These are phyloP conservation scores for Aspergillus awamori DNA, from an alignment of 2,329 filamentous ascomycete genomes.

Conservation along the genomic window DNA sequence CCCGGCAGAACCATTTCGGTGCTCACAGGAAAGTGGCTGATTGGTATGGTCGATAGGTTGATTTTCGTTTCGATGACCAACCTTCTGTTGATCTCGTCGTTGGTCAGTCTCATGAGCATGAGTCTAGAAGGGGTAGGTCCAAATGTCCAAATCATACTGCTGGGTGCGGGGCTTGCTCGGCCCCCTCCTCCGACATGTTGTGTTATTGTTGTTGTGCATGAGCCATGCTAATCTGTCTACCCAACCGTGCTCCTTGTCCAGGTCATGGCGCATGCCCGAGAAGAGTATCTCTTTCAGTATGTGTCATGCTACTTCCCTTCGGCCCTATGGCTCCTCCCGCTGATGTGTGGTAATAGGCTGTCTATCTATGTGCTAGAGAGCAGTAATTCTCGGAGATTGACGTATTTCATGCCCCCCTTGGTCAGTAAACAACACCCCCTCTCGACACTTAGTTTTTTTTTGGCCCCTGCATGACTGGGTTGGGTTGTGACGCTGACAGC, in stretches of 20 bases:
- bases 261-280: conserved; percentile 64
- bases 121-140: conserved; percentile 56
- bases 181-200: neutral
- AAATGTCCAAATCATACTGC: no score
- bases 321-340: conserved; percentile 1
- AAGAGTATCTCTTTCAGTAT: conserved; percentile 65
- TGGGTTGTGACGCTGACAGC: conserved; percentile 14
- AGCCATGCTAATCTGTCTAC: conserved; percentile 13
- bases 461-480: neutral
- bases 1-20: neutral
- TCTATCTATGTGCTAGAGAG: conserved; percentile 50
- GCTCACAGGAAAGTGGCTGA: conserved; percentile 13
- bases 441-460: neutral
- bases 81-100: conserved; percentile 61
- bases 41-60: conserved; percentile 44
- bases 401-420: conserved; percentile 52
- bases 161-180: neutral
- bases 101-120: conserved; percentile 62
- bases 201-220: conserved; percentile 3
- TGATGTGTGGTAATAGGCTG: conserved; percentile 33
- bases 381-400: conserved; percentile 50
- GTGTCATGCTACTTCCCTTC: conserved; percentile 16
- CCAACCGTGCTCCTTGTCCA: conserved; percentile 29
- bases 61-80: conserved; percentile 65
- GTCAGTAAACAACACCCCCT: conserved; percentile 31